A percentile compares a stretch with the other conserved stretches of the same genome.
Conservation (phyloP, 2,329 filamentous ascomycete genomes). For the Trichoderma sp. region DNA sequence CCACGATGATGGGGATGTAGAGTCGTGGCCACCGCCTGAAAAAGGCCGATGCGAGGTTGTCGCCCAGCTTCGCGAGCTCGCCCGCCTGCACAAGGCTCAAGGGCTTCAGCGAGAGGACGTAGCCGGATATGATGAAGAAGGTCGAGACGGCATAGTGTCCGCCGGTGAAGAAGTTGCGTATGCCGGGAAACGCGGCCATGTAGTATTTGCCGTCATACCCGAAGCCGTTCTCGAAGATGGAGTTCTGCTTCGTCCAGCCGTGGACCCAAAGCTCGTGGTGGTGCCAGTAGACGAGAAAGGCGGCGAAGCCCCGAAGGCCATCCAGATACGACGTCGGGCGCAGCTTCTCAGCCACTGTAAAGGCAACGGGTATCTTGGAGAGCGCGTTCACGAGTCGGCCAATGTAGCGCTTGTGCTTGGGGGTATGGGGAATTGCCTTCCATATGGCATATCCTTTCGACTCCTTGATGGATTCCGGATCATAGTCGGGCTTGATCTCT, state of each 20-base stretch:
- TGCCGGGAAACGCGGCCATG: slow-evolving; percentile 56
- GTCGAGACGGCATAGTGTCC: slow-evolving; percentile 62
- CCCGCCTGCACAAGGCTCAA: slow-evolving; percentile 50
- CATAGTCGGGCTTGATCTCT: slow-evolving; percentile 34
- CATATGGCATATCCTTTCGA: slow-evolving; percentile 34
- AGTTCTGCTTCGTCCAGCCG: slow-evolving; percentile 41
- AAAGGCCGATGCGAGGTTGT: slow-evolving; percentile 51
- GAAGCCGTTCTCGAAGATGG: slow-evolving; percentile 56
- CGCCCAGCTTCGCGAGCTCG: slow-evolving; percentile 46
- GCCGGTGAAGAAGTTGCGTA: slow-evolving; percentile 63
- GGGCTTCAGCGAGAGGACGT: slow-evolving; percentile 56
- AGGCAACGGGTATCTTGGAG: not conserved
- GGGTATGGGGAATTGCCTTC: slow-evolving; percentile 34
- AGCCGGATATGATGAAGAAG: slow-evolving; percentile 62
- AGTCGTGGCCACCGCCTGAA: slow-evolving; percentile 55
- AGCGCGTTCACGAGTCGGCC: slow-evolving; percentile 20
- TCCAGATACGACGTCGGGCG: slow-evolving; percentile 62
- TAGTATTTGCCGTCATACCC: slow-evolving; percentile 53
- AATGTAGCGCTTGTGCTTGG: slow-evolving; percentile 14
- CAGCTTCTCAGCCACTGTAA: slow-evolving; percentile 35
- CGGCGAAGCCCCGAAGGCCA: slow-evolving; percentile 67
- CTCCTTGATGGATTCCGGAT: slow-evolving; percentile 31
- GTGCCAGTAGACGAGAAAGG: slow-evolving; percentile 66
- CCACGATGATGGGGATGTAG: slow-evolving; percentile 55
- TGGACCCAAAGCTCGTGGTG: slow-evolving; percentile 64